Evolutionary conservation across 371 early-diverging fungal species (phyloP).

Genomic region (Actinomucor elegans): DNA sequence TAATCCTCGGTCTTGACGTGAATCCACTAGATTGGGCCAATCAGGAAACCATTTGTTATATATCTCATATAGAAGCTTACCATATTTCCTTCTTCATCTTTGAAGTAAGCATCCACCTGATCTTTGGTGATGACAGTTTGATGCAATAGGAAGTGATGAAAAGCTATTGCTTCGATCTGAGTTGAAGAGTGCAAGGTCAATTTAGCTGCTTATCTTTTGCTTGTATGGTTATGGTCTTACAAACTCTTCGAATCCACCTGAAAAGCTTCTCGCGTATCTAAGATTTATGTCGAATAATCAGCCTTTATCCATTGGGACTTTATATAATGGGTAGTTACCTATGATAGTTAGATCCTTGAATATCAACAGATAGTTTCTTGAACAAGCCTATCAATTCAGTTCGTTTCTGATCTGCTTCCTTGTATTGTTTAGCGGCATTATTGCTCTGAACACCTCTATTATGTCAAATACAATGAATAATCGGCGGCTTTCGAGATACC

Average conservation of each 20-base stretch:
- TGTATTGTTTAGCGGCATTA: background rate
- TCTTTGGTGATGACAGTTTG: conserved; percentile 45
- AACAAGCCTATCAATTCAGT: conserved; percentile 53
- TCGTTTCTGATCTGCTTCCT: conserved; percentile 51
- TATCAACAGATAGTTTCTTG: conserved; percentile 41
- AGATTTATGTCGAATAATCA: background rate
- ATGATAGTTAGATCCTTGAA: conserved; percentile 53
- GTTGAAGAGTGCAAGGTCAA: no score
- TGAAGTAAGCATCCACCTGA: conserved; percentile 48
- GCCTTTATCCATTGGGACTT: no score
- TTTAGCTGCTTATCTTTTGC: no score
- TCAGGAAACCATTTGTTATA: background rate
- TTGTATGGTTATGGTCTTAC: conserved; percentile 19
- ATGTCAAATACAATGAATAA: background rate
- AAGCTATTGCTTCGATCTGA: conserved; percentile 65
- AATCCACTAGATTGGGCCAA: conserved; percentile 17
- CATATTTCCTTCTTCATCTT: conserved; percentile 19
- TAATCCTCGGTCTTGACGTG: conserved; percentile 57
- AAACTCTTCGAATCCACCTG: conserved; percentile 57
- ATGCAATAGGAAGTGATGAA: conserved; percentile 52
- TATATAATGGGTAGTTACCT: conserved; percentile 8
- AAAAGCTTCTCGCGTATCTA: conserved; percentile 50
- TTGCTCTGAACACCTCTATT: conserved; percentile 11
- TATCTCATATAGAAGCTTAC: background rate
- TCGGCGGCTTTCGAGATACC: background rate